These are phyloP conservation scores for Drechslerella dactyloides DNA, from an alignment of 2,329 filamentous ascomycete genomes.

Conservation along the genomic window DNA sequence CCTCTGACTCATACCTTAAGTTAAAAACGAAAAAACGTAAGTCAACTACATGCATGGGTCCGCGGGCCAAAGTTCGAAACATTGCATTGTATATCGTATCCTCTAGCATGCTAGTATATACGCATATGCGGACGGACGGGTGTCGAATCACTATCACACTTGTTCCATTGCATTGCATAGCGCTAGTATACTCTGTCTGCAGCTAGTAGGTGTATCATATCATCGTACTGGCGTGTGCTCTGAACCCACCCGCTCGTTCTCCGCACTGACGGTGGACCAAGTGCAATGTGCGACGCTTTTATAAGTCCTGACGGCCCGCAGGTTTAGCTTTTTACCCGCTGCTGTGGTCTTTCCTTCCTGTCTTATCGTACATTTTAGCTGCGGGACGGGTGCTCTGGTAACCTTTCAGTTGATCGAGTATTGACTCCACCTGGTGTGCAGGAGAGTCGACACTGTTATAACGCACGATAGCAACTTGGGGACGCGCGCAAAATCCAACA, in stretches of 20 bases:
- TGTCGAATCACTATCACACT: too few relatives aligned
- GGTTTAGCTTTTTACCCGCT: not conserved
- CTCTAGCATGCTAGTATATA: not conserved
- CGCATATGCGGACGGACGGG: not conserved
- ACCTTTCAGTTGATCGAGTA: constrained; percentile 8
- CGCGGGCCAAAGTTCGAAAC: constrained; percentile 41
- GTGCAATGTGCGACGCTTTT: constrained; percentile 18
- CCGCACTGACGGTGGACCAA: constrained; percentile 7
- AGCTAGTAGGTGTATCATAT: too few relatives aligned
- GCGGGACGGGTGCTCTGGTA: too few relatives aligned
- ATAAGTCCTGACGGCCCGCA: constrained; percentile 11
- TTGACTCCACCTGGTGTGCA: constrained; percentile 20
- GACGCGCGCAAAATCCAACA: constrained; percentile 32
- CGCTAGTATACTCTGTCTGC: too few relatives aligned
- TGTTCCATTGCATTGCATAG: too few relatives aligned
- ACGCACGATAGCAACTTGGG: too few relatives aligned
- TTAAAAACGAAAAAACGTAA: constrained; percentile 17
- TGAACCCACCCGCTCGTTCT: not conserved
- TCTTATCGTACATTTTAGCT: constrained; percentile 37
- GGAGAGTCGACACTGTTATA: too few relatives aligned
- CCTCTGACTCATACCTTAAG: constrained; percentile 47
- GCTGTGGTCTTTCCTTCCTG: constrained; percentile 10
- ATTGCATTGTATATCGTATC: constrained; percentile 4
- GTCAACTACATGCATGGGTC: too few relatives aligned
- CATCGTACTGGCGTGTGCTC: constrained; percentile 13